Evolutionary conservation across 2,329 filamentous ascomycete genomes (phyloP).

Genomic region (Cladosporium cucumerinum): DNA sequence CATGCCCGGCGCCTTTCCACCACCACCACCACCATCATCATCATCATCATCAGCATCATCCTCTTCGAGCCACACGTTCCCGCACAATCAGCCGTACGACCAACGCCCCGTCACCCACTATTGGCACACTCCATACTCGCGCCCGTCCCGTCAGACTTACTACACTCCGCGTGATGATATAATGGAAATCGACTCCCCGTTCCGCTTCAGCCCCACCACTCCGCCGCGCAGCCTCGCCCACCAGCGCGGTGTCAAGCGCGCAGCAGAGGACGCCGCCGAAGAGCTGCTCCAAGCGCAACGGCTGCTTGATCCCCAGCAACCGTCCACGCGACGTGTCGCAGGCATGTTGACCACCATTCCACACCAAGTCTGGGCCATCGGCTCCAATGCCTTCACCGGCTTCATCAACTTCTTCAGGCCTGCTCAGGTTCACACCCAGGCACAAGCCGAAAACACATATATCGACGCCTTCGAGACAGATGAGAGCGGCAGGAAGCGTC

Average conservation of each 20-base stretch:
- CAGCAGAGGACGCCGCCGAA: background rate
- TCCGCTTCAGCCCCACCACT: background rate
- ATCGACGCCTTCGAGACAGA: slow-evolving; percentile 11
- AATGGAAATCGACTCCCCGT: background rate
- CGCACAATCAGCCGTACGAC: background rate
- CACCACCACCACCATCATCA: too few species aligned
- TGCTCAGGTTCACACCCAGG: background rate
- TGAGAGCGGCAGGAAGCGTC: slow-evolving; percentile 16
- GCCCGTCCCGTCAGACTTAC: background rate
- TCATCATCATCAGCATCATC: too few species aligned
- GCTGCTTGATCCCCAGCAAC: background rate
- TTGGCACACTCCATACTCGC: background rate
- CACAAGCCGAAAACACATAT: background rate
- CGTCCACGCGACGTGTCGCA: background rate
- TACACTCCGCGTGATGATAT: background rate
- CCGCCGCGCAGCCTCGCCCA: background rate
- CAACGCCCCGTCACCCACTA: background rate
- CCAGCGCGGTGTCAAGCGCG: slow-evolving; percentile 9
- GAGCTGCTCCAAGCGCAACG: background rate
- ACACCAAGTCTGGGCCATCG: background rate
- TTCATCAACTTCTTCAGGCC: background rate
- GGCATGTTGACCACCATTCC: slow-evolving; percentile 13
- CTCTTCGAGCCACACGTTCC: background rate
- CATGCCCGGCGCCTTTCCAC: background rate
- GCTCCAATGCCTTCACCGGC: slow-evolving; percentile 1